Evolutionary conservation across 768 basidiomycete species (phyloP).

Genomic region (Boletus edulis): DNA sequence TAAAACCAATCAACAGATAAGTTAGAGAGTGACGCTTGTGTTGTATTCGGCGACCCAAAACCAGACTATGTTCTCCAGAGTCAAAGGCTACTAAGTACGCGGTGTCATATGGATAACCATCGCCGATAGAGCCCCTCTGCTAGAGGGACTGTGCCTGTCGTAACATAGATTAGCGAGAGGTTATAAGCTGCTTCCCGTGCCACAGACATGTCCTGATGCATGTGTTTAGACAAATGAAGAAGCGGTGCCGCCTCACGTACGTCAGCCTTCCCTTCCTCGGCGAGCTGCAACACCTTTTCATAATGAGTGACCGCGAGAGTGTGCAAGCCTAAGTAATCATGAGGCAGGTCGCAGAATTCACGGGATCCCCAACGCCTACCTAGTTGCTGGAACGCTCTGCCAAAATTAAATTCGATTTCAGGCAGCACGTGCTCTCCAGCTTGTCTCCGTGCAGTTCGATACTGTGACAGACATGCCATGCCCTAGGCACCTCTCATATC

Average conservation of each 20-base stretch:
- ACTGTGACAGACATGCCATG: conserved; percentile 81
- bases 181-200: conserved; percentile 40
- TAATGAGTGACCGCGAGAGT: conserved; percentile 86
- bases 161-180: conserved; percentile 76
- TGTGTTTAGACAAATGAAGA: background rate
- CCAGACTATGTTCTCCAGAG: background rate
- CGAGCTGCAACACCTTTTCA: conserved; percentile 65
- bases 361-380: background rate
- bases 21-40: background rate
- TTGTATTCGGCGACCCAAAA: background rate
- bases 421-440: conserved; percentile 41
- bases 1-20: too few species aligned
- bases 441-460: conserved; percentile 60
- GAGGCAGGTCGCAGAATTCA: background rate
- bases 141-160: conserved; percentile 69
- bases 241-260: background rate
- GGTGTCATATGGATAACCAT: conserved; percentile 73
- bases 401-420: conserved; percentile 94
- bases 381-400: conserved; percentile 64
- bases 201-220: conserved; percentile 5
- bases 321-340: conserved; percentile 55
- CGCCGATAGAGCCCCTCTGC: conserved; percentile 69
- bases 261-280: conserved; percentile 35
- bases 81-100: background rate
- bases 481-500: conserved; percentile 43